Evolutionary conservation across 768 basidiomycete species (phyloP).

Genomic region (Megacollybia marginata): DNA sequence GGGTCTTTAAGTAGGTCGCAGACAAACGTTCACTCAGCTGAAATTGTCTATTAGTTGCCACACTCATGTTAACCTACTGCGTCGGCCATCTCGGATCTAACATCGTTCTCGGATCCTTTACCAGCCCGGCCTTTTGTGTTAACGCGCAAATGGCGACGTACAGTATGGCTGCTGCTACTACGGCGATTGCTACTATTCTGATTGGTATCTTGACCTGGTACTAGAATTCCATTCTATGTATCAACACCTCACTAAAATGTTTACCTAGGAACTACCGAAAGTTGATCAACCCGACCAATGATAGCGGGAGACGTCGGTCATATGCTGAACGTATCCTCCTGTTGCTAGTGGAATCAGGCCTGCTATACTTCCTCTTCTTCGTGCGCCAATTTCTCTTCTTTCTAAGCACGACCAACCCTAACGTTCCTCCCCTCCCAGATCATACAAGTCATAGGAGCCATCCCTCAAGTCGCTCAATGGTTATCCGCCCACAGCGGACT

Average conservation of each 20-base stretch:
- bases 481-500: background rate
- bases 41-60: conserved; percentile 4
- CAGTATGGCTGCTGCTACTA: conserved; percentile 9
- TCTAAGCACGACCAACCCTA: too few species aligned
- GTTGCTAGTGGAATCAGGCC: background rate
- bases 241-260: background rate
- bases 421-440: too few species aligned
- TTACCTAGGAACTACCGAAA: background rate
- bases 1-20: conserved; percentile 10
- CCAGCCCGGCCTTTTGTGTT: conserved; percentile 11
- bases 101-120: conserved; percentile 9
- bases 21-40: background rate
- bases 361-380: background rate
- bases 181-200: conserved; percentile 9
- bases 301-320: background rate
- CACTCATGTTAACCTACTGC: conserved; percentile 13
- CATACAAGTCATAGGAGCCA: background rate
- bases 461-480: background rate
- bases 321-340: background rate
- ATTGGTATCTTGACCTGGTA: conserved; percentile 15
- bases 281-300: background rate
- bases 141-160: conserved; percentile 15
- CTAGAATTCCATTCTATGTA: background rate
- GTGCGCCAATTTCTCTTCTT: background rate
- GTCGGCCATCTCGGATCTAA: conserved; percentile 7